Evolutionary conservation across 345 rosid species (phyloP).

Genomic region (Reutealis trisperma): DNA sequence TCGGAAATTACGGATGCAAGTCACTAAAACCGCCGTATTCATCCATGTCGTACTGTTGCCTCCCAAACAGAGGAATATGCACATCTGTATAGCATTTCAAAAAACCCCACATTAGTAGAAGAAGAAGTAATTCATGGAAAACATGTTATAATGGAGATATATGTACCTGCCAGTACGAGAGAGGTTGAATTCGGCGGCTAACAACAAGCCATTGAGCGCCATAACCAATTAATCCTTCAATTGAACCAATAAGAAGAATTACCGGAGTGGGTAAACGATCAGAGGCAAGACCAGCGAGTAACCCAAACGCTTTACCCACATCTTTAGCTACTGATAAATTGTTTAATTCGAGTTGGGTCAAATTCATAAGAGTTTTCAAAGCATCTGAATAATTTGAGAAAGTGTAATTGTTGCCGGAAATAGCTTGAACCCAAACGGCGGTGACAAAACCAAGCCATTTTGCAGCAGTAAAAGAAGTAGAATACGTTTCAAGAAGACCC

Average conservation of each 20-base stretch:
- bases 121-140: too few relatives aligned
- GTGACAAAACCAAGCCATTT: conserved; percentile 96
- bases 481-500: conserved; percentile 23
- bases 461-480: conserved; percentile 30
- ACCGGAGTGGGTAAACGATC: conserved; percentile 68
- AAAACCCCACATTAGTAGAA: neutral
- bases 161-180: conserved; percentile 86
- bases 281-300: conserved; percentile 88
- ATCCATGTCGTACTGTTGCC: conserved; percentile 99
- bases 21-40: conserved; percentile 92
- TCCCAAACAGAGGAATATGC: conserved; percentile 83
- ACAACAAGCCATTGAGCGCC: conserved; percentile 97
- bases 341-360: conserved; percentile 82
- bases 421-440: conserved; percentile 91
- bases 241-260: conserved; percentile 72
- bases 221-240: conserved; percentile 90
- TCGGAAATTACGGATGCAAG: conserved; percentile 86
- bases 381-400: conserved; percentile 92
- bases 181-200: conserved; percentile 57
- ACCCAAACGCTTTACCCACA: conserved; percentile 90
- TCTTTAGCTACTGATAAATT: conserved; percentile 86
- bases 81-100: conserved; percentile 43
- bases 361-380: conserved; percentile 77
- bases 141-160: too few relatives aligned
- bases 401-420: conserved; percentile 94